Evolutionary conservation across 345 rosid species (phyloP), one percentile per base, ranked within the genome.

Genomic region (Heritiera fomes): DNA sequence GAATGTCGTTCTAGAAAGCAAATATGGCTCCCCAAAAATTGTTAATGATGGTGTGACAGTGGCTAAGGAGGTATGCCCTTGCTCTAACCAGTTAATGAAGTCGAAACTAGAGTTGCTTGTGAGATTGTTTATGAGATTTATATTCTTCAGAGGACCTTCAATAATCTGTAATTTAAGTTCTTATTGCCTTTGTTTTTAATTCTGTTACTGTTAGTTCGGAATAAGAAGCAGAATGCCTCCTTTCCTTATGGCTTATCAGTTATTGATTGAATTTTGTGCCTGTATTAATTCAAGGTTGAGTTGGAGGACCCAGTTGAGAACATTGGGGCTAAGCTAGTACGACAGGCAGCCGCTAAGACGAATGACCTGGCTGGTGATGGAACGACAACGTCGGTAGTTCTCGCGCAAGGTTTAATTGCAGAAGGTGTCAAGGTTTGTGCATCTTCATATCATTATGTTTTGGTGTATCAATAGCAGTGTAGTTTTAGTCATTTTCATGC

Each of bases 321-420:
- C 77, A 96, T 96, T 69, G 99, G 98, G 67, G 98, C 98, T 41
- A 95, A 91, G 85, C 82, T 96, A 79, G 98, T 96, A 79, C 88
- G 99, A 77, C 99, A 96, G 84, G 98, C 98, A 5, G 99, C 99
- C 84, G 88, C 97, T 38, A 95, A 95, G 85, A 95, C 98, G 52
- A 95, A 95, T 82, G 99, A 95, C 91, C 80, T 95, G 88, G 99
- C 99, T 76, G 99, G 98, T 83, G 99, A 94, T 45, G 98, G 99
- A 40, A 96, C 98, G 6, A 96, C 97, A 49, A 96, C 98, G 63
- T 96, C 99, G 41, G 99, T 96, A 80, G 99, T 96, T 79, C 99
- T 96, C 65, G 98, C 98, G 18, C 97, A 94, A 75, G 98, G 99
- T 52, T 95, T 92, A 23, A 94, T 96, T 80, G 91, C 98, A 8